Percentiles rank a stretch among this genome's conserved stretches.
Conservation (phyloP, 768 basidiomycete species). For the Podaxis sp. region DNA sequence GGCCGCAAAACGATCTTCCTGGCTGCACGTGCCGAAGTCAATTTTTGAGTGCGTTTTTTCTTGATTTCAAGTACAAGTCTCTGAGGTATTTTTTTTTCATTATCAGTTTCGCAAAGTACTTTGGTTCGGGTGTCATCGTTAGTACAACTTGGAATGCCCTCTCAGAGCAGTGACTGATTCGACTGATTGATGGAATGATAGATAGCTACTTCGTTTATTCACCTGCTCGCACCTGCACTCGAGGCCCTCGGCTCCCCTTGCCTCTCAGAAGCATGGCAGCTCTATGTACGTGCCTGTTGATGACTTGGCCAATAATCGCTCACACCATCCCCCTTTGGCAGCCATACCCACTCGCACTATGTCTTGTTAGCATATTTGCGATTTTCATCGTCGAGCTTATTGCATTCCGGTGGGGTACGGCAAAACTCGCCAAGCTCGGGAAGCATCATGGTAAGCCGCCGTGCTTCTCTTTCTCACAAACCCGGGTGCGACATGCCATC, state of each 20-base stretch:
- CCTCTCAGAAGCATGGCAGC: constrained; percentile 64
- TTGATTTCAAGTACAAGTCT: background rate
- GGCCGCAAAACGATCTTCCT: constrained; percentile 49
- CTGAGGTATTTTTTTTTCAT: constrained; percentile 4
- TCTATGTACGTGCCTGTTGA: constrained; percentile 57
- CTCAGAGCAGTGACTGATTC: constrained; percentile 7
- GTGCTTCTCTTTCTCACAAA: background rate
- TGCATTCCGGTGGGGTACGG: constrained; percentile 85
- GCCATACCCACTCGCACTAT: constrained; percentile 83
- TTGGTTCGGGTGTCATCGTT: constrained; percentile 88
- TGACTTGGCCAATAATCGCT: constrained; percentile 4
- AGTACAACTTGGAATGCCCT: constrained; percentile 25
- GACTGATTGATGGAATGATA: constrained; percentile 25
- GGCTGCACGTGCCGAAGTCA: constrained; percentile 54
- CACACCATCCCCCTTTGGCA: constrained; percentile 26
- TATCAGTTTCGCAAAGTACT: constrained; percentile 79
- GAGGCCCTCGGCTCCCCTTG: constrained; percentile 71
- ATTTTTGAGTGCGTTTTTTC: constrained; percentile 64
- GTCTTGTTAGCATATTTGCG: constrained; percentile 75
- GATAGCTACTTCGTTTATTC: constrained; percentile 91
- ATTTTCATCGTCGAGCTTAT: constrained; percentile 86
- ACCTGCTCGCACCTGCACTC: constrained; percentile 75
- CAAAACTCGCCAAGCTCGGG: constrained; percentile 67
- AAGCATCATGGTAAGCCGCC: constrained; percentile 51
- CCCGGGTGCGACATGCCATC: background rate